A percentile compares a stretch with the other conserved stretches of the same genome.
phyloP scores from a whole-genome alignment of 169 alveolate genomes.

The Plasmodium vinckei region DNA sequence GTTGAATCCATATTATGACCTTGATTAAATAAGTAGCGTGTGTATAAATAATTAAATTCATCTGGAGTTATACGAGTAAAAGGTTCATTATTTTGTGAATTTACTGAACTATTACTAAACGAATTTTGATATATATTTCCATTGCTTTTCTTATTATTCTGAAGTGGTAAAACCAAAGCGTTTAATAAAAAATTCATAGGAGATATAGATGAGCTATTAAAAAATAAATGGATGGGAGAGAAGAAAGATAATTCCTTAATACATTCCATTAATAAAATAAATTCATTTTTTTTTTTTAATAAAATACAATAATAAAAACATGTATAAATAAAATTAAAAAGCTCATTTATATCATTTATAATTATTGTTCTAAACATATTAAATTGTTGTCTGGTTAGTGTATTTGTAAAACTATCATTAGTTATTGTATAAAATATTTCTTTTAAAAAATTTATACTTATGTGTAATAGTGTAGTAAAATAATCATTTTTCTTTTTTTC shows the following conservation, averaged over 20 bases:
- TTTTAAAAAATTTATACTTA: constrained; percentile 42
- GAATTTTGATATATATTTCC: no score
- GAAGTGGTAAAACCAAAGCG: background rate
- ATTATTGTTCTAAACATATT: constrained; percentile 17
- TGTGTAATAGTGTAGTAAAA: constrained; percentile 26
- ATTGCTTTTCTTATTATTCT: no score
- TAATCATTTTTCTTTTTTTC: background rate
- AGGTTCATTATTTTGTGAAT: no score
- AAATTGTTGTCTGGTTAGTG: constrained; percentile 15
- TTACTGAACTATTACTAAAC: no score
- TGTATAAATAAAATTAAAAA: constrained; percentile 26
- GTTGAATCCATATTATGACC: background rate
- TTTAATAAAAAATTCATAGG: constrained; percentile 55
- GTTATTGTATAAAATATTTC: constrained; percentile 52
- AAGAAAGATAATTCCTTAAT: constrained; percentile 61
- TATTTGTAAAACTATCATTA: constrained; percentile 28
- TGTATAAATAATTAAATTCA: background rate
- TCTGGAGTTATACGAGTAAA: background rate
- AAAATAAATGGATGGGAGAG: constrained; percentile 43
- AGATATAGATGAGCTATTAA: background rate
- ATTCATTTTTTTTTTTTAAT: constrained; percentile 16
- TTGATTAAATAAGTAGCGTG: background rate
- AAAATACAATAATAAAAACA: constrained; percentile 22
- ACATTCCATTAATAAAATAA: constrained; percentile 35
- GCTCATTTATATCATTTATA: constrained; percentile 27